Base-by-base conservation (phyloP, 2,329 filamentous ascomycete genomes). In the Aspergillus texensis region DNA sequence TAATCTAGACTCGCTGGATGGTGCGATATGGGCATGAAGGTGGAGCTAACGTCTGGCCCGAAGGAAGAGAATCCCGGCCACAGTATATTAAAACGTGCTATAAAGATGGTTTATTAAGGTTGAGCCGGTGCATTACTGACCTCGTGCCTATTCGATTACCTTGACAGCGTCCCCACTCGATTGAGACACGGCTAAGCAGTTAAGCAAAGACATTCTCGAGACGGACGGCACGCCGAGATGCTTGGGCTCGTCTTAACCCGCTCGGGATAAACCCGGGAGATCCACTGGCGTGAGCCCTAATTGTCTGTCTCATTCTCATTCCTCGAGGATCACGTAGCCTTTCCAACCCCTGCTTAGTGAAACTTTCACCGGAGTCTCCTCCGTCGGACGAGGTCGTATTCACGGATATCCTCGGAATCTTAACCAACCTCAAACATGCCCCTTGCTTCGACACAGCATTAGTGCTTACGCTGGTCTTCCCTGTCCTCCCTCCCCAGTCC, bases 91-190 rank as follows among this genome's bases (percentile, higher is more conserved):
- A 0, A 6, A 6, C 21, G 28, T 4, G 21, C 4, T 36, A 54
- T 14, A 21, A 24, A 21, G n/a, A 21, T 21, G 21, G 52, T 36
- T 54, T 54, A 54, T 21, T 54, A 36, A 54, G 30, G 52, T 54
- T 54, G 30, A 21, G 52, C 50, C 30, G 50, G 28, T 4, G 28
- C 19, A 53, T 19, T 12, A 10, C 16, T 21, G 10, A 12, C 26
- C 6, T 8, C 2, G 28, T n/a, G 26, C 19, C 50, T 16, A 54
- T 54, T 54, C 10, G 46, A n/a, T 28, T 28, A 30, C 4, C 11
- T 50, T 50, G 46, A 50, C 46, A 48, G 12, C 26, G 24, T n/a
- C 28, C 6, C 52, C 52, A 53, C 50, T 74, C 6, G 21, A 26
- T 26, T 48, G 45, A 48, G 45, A 48, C 45, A 48, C 14, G 34